Conservation (phyloP, 2,329 filamentous ascomycete species). For the Penicillium freii region DNA sequence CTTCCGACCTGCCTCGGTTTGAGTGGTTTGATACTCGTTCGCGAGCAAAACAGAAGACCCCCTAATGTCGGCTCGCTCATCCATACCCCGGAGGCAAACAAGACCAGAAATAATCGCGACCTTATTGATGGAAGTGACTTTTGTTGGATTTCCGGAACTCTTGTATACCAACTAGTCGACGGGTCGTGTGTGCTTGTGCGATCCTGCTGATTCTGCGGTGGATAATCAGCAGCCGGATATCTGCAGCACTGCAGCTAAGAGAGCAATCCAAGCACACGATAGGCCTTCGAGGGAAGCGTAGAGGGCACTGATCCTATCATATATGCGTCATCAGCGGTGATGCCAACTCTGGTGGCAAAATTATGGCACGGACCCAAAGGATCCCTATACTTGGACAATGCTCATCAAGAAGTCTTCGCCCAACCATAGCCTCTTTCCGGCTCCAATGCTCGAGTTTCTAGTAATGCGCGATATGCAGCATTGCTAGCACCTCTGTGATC, state of each 20-base stretch:
- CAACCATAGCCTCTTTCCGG: not conserved
- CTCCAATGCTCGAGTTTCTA: not conserved
- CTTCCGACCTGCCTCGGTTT: not conserved
- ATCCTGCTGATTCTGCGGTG: too few relatives aligned
- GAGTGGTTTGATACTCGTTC: too few relatives aligned
- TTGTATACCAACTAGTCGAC: not conserved
- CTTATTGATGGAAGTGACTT: not conserved
- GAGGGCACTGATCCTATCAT: too few relatives aligned
- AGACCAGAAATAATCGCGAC: not conserved
- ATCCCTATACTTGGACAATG: too few relatives aligned
- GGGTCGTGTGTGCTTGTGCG: not conserved
- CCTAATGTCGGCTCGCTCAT: not conserved
- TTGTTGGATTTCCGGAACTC: not conserved
- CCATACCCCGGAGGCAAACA: not conserved
- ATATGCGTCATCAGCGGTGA: too few relatives aligned
- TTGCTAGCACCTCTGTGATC: not conserved
- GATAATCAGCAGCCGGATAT: not conserved
- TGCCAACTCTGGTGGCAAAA: too few relatives aligned
- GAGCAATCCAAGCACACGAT: too few relatives aligned
- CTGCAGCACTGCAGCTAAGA: not conserved
- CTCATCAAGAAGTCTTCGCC: too few relatives aligned
- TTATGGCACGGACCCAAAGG: too few relatives aligned
- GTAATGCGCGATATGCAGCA: not conserved
- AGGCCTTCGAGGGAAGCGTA: too few relatives aligned
- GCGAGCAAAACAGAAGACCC: not conserved